A percentile compares a stretch with the other conserved stretches of the same genome.
Evolutionary conservation across 179 eudicot genomes (phyloP).

Genomic region (Nepenthes alata): DNA sequence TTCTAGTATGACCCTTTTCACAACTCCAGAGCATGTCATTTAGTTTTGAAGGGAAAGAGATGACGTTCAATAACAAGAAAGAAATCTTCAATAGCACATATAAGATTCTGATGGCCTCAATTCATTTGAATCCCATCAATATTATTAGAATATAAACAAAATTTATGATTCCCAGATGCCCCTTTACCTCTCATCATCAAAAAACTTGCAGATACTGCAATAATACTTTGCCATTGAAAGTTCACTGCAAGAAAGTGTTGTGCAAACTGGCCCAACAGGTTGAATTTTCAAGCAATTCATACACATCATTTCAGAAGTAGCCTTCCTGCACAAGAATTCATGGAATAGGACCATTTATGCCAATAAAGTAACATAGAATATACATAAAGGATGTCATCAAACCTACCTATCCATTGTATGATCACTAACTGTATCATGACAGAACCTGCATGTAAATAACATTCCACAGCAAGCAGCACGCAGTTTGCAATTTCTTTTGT

Average conservation of each 20-base stretch:
- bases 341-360: background rate
- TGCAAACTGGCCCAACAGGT: slow-evolving; percentile 75
- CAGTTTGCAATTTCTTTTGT: slow-evolving; percentile 71
- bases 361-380: background rate
- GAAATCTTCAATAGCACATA: too few relatives aligned
- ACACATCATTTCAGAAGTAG: slow-evolving; percentile 90
- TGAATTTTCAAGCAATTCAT: slow-evolving; percentile 77
- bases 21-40: too few relatives aligned
- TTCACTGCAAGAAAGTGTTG: slow-evolving; percentile 68
- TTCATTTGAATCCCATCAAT: too few relatives aligned
- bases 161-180: too few relatives aligned
- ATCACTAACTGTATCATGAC: slow-evolving; percentile 96
- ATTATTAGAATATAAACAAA: too few relatives aligned
- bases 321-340: slow-evolving; percentile 40
- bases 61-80: too few relatives aligned
- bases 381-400: background rate
- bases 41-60: too few relatives aligned
- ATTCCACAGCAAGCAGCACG: slow-evolving; percentile 84
- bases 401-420: slow-evolving; percentile 91
- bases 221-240: slow-evolving; percentile 71
- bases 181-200: slow-evolving; percentile 75
- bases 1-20: too few relatives aligned
- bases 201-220: slow-evolving; percentile 80
- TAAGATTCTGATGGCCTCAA: too few relatives aligned
- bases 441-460: slow-evolving; percentile 74